Conservation (phyloP, 2,329 filamentous ascomycete genomes). For the Stagonosporopsis cucurbitacearum region DNA sequence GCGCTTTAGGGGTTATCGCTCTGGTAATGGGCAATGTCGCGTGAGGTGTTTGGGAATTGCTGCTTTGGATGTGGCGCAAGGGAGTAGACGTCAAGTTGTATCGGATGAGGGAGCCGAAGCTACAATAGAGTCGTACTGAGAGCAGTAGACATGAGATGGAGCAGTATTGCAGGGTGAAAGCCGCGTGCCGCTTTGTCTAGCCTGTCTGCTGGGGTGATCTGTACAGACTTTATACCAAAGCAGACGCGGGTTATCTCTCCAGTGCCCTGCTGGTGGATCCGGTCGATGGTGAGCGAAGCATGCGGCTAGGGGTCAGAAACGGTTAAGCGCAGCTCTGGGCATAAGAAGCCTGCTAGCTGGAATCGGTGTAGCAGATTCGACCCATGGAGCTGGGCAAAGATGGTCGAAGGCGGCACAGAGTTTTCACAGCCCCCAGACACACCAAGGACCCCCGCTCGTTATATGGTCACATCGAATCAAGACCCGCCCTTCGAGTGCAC, state of each 20-base stretch:
- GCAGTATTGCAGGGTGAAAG: slow-evolving; percentile 20
- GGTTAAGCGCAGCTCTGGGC: slow-evolving; percentile 25
- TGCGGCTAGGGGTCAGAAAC: slow-evolving; percentile 22
- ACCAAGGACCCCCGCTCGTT: slow-evolving; percentile 33
- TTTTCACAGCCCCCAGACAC: slow-evolving; percentile 32
- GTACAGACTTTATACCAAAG: slow-evolving; percentile 38
- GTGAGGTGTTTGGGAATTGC: slow-evolving; percentile 16
- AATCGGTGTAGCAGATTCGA: slow-evolving; percentile 1
- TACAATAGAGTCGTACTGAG: slow-evolving; percentile 32
- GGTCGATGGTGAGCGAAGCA: slow-evolving; percentile 32
- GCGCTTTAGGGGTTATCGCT: slow-evolving; percentile 20
- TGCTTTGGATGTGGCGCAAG: slow-evolving; percentile 25
- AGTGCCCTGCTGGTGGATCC: slow-evolving; percentile 31
- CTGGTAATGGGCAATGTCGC: slow-evolving; percentile 13
- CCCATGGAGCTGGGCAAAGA: slow-evolving; percentile 34
- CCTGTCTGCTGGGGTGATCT: slow-evolving; percentile 14
- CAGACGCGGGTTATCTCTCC: slow-evolving; percentile 29
- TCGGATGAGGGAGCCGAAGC: slow-evolving; percentile 28
- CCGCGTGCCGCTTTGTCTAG: slow-evolving; percentile 25
- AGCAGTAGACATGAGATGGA: slow-evolving; percentile 28
- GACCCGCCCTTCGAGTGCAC: background rate
- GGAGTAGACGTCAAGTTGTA: slow-evolving; percentile 15
- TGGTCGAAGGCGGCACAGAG: slow-evolving; percentile 38
- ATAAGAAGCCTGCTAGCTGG: slow-evolving; percentile 24
- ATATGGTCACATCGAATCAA: slow-evolving; percentile 27